Evolutionary conservation across 192 early-diverging fungal genomes (phyloP).

Genomic region (Tieghemiomyces parasiticus): DNA sequence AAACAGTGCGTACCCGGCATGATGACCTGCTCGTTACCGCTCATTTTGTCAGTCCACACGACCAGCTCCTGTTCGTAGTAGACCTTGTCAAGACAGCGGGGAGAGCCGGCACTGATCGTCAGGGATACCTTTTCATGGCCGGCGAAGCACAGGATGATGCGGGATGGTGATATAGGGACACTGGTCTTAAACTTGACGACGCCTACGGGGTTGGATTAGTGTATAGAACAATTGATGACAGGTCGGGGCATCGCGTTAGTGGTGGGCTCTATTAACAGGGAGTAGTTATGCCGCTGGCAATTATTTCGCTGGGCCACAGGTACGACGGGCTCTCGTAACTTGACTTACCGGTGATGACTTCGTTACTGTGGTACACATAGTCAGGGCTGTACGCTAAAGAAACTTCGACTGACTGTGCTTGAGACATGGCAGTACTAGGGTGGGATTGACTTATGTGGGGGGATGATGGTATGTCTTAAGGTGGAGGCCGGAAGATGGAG

Average conservation of each 20-base stretch:
- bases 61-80: constrained; percentile 8
- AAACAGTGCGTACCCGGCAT: background rate
- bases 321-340: background rate
- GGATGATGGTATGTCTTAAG: too few species aligned
- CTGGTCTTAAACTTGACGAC: constrained; percentile 4
- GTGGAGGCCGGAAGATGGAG: too few species aligned
- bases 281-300: background rate
- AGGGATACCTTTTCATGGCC: background rate
- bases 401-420: too few species aligned
- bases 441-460: too few species aligned
- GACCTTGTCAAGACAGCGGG: constrained; percentile 3
- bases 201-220: background rate
- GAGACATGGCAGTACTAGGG: too few species aligned
- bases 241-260: too few species aligned
- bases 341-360: background rate
- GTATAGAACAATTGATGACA: background rate
- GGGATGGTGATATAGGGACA: background rate
- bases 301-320: background rate
- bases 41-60: constrained; percentile 1
- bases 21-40: background rate
- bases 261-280: too few species aligned
- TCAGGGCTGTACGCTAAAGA: background rate
- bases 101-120: background rate
- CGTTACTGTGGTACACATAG: background rate
- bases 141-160: background rate